A percentile compares a stretch with the other conserved stretches of the same genome.
Conservation (phyloP, 2,329 filamentous ascomycete genomes). For the Zasmidium cellare region DNA sequence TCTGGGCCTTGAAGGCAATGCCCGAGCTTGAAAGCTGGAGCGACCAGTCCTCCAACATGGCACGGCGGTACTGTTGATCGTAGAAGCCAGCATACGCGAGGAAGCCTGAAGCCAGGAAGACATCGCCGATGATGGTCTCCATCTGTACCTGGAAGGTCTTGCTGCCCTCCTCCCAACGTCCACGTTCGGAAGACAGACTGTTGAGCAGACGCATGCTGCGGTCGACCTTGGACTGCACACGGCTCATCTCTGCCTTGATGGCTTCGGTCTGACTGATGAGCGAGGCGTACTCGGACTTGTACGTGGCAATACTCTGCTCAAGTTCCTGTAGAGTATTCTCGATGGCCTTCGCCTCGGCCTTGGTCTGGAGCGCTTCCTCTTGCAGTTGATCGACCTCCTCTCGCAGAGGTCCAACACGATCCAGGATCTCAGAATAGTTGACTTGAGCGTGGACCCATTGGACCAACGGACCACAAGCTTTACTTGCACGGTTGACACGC, state of each 20-base stretch:
- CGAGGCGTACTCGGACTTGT: constrained; percentile 94
- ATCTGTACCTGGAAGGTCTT: constrained; percentile 98
- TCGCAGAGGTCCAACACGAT: constrained; percentile 87
- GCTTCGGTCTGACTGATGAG: constrained; percentile 96
- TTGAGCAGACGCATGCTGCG: constrained; percentile 91
- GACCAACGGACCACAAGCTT: constrained; percentile 93
- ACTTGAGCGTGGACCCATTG: constrained; percentile 98
- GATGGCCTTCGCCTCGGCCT: constrained; percentile 88
- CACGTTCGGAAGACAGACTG: constrained; percentile 89
- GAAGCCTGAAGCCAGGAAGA: constrained; percentile 94
- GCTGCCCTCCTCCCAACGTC: constrained; percentile 94
- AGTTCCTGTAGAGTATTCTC: constrained; percentile 81
- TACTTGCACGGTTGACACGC: constrained; percentile 91
- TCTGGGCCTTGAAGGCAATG: constrained; percentile 87
- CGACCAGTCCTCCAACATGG: constrained; percentile 97
- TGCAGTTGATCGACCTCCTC: constrained; percentile 87
- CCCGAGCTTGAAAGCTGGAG: constrained; percentile 92
- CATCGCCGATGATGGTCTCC: constrained; percentile 91
- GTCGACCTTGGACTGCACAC: constrained; percentile 97
- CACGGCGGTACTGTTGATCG: constrained; percentile 96
- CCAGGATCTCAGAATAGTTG: constrained; percentile 94
- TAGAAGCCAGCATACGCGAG: constrained; percentile 95
- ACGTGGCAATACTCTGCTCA: constrained; percentile 87
- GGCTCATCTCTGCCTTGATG: constrained; percentile 95
- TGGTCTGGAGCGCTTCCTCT: constrained; percentile 85